Base-by-base conservation (phyloP, 75 land plant species). In the Larix kaempferi region DNA sequence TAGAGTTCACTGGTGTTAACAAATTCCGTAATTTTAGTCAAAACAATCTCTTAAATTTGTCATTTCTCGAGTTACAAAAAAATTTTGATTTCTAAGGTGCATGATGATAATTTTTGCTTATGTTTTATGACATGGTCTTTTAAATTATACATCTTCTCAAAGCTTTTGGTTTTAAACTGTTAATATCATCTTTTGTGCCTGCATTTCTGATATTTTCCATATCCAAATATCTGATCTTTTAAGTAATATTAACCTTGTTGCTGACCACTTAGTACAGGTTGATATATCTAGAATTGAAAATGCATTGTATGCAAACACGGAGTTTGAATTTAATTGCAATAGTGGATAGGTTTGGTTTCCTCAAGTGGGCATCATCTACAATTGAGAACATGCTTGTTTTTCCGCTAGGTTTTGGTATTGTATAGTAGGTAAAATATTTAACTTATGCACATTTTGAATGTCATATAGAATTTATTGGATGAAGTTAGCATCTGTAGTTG, bases 381-480 rank as follows among this genome's bases (percentile, higher is more conserved):
- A 92, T 94, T 77, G 82, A 85, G 21, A 94, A 94, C 82, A 94
- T 94, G 97, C 97, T 94, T 80, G 97, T 94, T 59, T 92, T 94
- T 78, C 97, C 97, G 79, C 95, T 95, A 0, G 97, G 97, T 62
- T 94, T 95, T 81, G 97, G 97, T 56, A 94, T 94, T 77, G 97
- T 94, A 6, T 95, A 94, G 64, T 95, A 94, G 91, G 97, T 94
- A 80, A 63, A 39, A 54, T 13, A 37, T 57, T 58, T n/a, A 22
- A 7, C 25, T 44, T 22, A 71, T 44, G 65, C 16, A 17, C 19
- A 57, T 74, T 44, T 0, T 44, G 52, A 44, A 44, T 0, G 52
- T 44, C 10, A 7, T 44, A 44, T 44, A 44, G 52, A 7, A 1
- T 44, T 44, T 8, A 44, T 7, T 7, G 10, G 52, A 6, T 10